Base-by-base conservation (phyloP, 306 rosid genomes). In the Mucuna pruriens region DNA sequence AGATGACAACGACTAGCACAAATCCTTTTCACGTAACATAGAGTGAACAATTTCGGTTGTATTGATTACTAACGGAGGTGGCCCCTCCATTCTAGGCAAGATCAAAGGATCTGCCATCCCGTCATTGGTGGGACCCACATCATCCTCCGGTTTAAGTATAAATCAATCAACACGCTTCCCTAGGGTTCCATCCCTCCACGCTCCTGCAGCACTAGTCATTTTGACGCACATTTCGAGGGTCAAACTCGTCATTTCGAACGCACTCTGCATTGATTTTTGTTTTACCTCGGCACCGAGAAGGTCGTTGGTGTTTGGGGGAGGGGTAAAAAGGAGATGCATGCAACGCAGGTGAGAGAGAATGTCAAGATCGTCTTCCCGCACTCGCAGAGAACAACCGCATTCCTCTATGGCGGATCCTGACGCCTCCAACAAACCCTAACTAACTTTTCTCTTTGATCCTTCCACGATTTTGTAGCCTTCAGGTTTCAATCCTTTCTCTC, bases 371-470 rank as follows among this genome's bases (percentile, higher is more conserved):
- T 26, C 23, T 26, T 31, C 3, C 51, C n/a, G 3, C 49, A 26
- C 20, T 17, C 19, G 5, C 2, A 73, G 48, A 72, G 51, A 58
- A 64, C 7, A 34, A 20, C 63, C 20, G 31, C 80, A 23, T 51
- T 67, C 19, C 31, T 2, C 33, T 64, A 84, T 78, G 83, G 46
- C 71, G 65, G 75, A 54, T 71, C 83, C 29, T 9, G 31, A 31
- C 63, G 46, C 64, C 36, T 69, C 19, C 7, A 61, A 44, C 63
- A 77, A 78, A 54, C 83, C 83, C 71, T 62, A 65, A 51, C 29
- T 11, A 29, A 29, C 31, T 29, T 1, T n/a, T n/a, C n/a, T n/a
- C n/a, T n/a, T 1, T 3, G 31, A 29, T 1, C 31, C 1, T 29
- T 3, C 31, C 3, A 29, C 31, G 31, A 29, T 29, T 29, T 13